phyloP scores from a whole-genome alignment of 805 yeast genomes.

The Teunomyces funiuensis region DNA sequence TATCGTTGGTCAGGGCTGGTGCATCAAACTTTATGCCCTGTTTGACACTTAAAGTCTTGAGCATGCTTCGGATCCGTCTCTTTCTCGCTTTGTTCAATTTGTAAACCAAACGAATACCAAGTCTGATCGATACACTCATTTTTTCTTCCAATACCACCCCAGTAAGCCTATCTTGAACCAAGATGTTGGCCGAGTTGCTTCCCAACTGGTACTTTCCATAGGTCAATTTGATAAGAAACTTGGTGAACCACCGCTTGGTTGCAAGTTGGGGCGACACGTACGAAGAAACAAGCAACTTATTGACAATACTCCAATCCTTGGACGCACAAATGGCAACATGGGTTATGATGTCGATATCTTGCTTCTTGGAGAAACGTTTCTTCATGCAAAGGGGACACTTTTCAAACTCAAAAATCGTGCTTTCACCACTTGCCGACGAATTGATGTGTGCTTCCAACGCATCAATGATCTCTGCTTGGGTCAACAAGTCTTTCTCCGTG shows the following conservation, averaged over 20 bases:
- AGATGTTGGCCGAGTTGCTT: conserved; percentile 82
- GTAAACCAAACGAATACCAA: conserved; percentile 84
- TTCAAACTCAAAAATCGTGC: conserved; percentile 56
- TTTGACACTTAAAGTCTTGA: conserved; percentile 66
- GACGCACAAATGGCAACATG: conserved; percentile 87
- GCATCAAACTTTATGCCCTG: conserved; percentile 85
- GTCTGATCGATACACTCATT: conserved; percentile 82
- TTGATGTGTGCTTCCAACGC: conserved; percentile 44
- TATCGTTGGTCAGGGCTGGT: conserved; percentile 63
- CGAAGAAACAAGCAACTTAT: conserved; percentile 59
- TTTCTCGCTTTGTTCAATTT: conserved; percentile 61
- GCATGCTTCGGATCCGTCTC: conserved; percentile 56
- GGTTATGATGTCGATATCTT: conserved; percentile 69
- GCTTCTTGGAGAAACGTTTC: conserved; percentile 51
- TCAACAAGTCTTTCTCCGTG: conserved; percentile 56
- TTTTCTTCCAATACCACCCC: conserved; percentile 92
- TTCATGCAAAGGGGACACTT: conserved; percentile 80
- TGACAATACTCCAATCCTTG: conserved; percentile 70
- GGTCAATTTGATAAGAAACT: conserved; percentile 75
- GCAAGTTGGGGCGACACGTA: conserved; percentile 83
- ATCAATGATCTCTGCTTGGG: conserved; percentile 45
- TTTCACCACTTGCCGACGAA: conserved; percentile 14
- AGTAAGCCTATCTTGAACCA: conserved; percentile 88
- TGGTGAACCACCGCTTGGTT: conserved; percentile 84
- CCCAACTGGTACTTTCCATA: conserved; percentile 88